Conservation (phyloP, 2,329 filamentous ascomycete species). For the Eutypella sp. region DNA sequence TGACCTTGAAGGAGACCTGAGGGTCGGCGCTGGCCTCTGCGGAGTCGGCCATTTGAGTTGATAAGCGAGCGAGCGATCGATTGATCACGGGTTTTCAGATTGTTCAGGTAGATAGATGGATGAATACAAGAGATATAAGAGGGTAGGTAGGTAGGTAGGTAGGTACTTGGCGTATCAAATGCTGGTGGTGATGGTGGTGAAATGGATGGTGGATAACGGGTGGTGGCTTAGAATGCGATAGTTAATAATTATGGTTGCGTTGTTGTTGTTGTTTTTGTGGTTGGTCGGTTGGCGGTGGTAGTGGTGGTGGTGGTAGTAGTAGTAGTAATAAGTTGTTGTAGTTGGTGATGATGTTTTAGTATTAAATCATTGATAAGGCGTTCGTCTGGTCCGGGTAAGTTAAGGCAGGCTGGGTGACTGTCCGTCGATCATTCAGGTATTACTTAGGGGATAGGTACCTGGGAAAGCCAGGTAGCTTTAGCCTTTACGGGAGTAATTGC, state of each 20-base stretch:
- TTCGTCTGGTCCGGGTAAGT: too few species aligned
- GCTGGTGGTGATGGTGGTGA: background rate
- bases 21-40: constrained; percentile 57
- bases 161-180: background rate
- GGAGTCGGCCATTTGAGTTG: constrained; percentile 67
- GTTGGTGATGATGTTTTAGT: too few species aligned
- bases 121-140: too few species aligned
- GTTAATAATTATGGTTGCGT: too few species aligned
- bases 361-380: too few species aligned
- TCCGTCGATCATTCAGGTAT: too few species aligned
- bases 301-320: background rate
- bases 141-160: background rate
- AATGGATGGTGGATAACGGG: background rate
- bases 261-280: background rate
- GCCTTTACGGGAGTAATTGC: too few species aligned
- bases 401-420: too few species aligned
- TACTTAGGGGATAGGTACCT: too few species aligned
- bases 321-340: background rate
- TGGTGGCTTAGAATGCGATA: background rate
- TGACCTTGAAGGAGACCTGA: constrained; percentile 93
- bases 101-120: too few species aligned
- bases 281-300: background rate
- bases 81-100: too few species aligned
- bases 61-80: background rate
- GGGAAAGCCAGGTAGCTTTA: too few species aligned